phyloP scores from a whole-genome alignment of 805 yeast species.

The Candida ulmi region DNA sequence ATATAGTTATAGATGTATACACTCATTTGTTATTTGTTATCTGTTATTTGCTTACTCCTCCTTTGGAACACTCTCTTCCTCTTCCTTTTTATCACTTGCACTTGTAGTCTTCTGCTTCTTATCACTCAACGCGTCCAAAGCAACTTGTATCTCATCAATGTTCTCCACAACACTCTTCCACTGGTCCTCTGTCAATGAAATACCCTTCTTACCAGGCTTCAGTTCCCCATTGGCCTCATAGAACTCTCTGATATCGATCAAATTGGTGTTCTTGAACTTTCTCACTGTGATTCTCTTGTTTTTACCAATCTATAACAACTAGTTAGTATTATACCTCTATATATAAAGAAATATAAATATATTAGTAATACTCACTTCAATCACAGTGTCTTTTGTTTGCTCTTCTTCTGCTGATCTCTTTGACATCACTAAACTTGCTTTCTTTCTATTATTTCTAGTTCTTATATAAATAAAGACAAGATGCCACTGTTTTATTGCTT shows the following conservation, averaged over 20 bases:
- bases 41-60: slow-evolving; percentile 24
- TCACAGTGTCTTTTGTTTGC: slow-evolving; percentile 2
- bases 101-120: slow-evolving; percentile 28
- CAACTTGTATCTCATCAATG: slow-evolving; percentile 43
- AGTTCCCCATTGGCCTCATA: slow-evolving; percentile 58
- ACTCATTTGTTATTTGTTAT: no score
- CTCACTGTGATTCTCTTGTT: slow-evolving; percentile 72
- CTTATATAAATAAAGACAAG: no score
- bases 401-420: slow-evolving; percentile 3
- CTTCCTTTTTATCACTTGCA: slow-evolving; percentile 24
- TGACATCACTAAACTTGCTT: no score
- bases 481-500: no score
- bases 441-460: no score
- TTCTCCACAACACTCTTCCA: slow-evolving; percentile 46
- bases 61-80: slow-evolving; percentile 23
- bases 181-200: slow-evolving; percentile 50
- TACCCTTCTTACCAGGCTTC: slow-evolving; percentile 80
- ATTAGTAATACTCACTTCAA: slow-evolving; percentile 4
- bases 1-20: no score
- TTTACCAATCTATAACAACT: slow-evolving; percentile 38
- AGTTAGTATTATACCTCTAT: neutral
- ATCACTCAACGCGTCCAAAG: slow-evolving; percentile 34
- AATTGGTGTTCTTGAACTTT: slow-evolving; percentile 55
- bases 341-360: neutral
- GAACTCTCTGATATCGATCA: slow-evolving; percentile 83